Evolutionary conservation across 108 stramenopile species (phyloP).

Genomic region (Thalassiosira profunda): DNA sequence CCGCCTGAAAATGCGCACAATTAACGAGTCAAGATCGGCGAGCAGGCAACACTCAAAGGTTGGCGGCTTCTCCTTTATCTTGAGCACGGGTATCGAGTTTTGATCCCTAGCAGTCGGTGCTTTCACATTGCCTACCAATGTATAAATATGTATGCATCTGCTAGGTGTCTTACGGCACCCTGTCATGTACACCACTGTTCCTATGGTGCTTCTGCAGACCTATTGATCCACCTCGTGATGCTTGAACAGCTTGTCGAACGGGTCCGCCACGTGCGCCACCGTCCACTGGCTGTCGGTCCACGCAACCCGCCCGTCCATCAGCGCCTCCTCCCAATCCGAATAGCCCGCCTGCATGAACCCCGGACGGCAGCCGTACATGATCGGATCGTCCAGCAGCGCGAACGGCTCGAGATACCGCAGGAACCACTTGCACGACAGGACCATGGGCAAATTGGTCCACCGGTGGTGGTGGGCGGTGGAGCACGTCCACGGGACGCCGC

Average conservation of each 20-base stretch:
- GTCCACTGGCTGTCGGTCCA: slow-evolving; percentile 13
- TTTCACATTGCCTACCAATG: too few relatives aligned
- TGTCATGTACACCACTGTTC: too few relatives aligned
- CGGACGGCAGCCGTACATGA: slow-evolving; percentile 1
- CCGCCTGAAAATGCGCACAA: too few relatives aligned
- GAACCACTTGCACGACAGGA: slow-evolving; percentile 8
- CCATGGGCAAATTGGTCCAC: background rate
- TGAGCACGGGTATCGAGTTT: too few relatives aligned
- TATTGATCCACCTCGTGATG: background rate
- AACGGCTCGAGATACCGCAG: slow-evolving; percentile 11
- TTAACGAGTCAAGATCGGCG: too few relatives aligned
- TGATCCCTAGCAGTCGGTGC: too few relatives aligned
- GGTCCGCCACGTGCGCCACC: background rate
- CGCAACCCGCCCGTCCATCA: slow-evolving; percentile 6
- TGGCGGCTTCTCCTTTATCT: too few relatives aligned
- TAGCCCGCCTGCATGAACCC: background rate
- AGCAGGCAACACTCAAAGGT: too few relatives aligned
- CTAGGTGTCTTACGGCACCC: too few relatives aligned
- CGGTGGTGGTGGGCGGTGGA: slow-evolving; percentile 3
- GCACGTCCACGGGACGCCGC: slow-evolving; percentile 2
- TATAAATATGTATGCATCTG: too few relatives aligned
- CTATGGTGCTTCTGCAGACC: too few relatives aligned
- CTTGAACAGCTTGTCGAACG: background rate
- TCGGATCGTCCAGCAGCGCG: slow-evolving; percentile 6
- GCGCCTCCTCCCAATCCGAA: slow-evolving; percentile 15